Evolutionary conservation across 2,329 filamentous ascomycete species (phyloP), one percentile per base, ranked within the genome.

Genomic region (Fusarium redolens): DNA sequence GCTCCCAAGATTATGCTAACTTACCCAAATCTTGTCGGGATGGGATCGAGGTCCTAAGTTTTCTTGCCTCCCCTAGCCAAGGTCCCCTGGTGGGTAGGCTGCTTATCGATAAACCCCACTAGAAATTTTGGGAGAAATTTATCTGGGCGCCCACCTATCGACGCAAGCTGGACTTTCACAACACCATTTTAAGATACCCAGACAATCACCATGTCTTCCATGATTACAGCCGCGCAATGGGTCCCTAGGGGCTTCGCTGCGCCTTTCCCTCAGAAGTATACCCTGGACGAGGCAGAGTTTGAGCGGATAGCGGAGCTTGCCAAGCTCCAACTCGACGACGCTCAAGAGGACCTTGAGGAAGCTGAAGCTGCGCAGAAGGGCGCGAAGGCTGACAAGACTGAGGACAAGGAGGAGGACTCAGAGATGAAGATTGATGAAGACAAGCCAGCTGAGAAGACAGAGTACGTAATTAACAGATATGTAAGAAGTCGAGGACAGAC

Each of bases 261-360:
- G 51, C 91, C 91, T 54, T 94, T 94, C 76, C 92, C 92, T 20
- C 87, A 88, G 44, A 93, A 93, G 81, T 93, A 93, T 80, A 89
- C 91, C 65, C 90, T 95, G 64, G 90, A 94, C 81, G 92, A 95
- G 80, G 87, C 88, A 71, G 92, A 95, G 81, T 93, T 93, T 78
- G 88, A 90, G 78, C 89, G 93, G 78, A 95, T 95, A 84, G 92
- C 92, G 20, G 87, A 89, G 79, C 86, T 95, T 72, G 92, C 92
- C 35, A 91, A 92, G 81, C 85, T 94, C 69, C 92, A 97, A 83
- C 89, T 98, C 37, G 94, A 98, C 79, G 96, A 98, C 83, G 96
- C 96, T 31, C 92, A 96, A 79, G 93, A 95, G 33, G 95, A 96
- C 79, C 84, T 97, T 69, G 90, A 92, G 74, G 91, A 93, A 76